Conservation (phyloP, 768 basidiomycete species). For the Mycena rosella region DNA sequence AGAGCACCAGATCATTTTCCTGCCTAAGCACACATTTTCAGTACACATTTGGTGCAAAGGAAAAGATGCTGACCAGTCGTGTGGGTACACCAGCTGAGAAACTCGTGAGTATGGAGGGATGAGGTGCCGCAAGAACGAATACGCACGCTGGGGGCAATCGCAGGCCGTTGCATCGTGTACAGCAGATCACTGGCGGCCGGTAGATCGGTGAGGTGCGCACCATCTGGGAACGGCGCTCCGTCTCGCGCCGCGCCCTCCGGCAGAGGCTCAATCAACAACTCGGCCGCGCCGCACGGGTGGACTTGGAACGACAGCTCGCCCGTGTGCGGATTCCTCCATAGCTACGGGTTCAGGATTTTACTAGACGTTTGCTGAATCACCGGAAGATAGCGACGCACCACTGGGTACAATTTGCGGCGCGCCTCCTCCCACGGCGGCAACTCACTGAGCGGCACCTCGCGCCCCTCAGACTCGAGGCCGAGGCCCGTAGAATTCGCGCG, state of each 20-base stretch:
- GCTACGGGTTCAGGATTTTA: conserved; percentile 58
- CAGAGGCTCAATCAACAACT: conserved; percentile 80
- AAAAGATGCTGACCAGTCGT: conserved; percentile 73
- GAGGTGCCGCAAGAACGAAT: background rate
- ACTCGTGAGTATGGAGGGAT: background rate
- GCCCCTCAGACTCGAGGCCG: conserved; percentile 83
- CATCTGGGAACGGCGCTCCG: conserved; percentile 85
- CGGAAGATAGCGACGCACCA: conserved; percentile 40
- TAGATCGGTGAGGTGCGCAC: conserved; percentile 80
- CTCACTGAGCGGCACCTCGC: conserved; percentile 74
- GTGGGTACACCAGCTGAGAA: conserved; percentile 82
- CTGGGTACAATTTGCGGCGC: conserved; percentile 79
- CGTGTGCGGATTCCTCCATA: conserved; percentile 95
- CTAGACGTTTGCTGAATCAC: too few relatives aligned
- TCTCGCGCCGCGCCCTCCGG: conserved; percentile 69
- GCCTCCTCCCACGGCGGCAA: conserved; percentile 88
- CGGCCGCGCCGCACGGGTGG: conserved; percentile 81
- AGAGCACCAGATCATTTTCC: conserved; percentile 80
- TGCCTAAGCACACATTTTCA: conserved; percentile 42
- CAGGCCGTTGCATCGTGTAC: conserved; percentile 91
- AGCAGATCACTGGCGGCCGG: conserved; percentile 77
- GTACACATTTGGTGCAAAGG: too few relatives aligned
- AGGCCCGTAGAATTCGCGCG: conserved; percentile 82
- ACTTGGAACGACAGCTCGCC: conserved; percentile 89
- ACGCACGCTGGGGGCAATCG: conserved; percentile 81